Conservation (phyloP, 2,329 filamentous ascomycete species). For the Aspergillus bombycis region DNA sequence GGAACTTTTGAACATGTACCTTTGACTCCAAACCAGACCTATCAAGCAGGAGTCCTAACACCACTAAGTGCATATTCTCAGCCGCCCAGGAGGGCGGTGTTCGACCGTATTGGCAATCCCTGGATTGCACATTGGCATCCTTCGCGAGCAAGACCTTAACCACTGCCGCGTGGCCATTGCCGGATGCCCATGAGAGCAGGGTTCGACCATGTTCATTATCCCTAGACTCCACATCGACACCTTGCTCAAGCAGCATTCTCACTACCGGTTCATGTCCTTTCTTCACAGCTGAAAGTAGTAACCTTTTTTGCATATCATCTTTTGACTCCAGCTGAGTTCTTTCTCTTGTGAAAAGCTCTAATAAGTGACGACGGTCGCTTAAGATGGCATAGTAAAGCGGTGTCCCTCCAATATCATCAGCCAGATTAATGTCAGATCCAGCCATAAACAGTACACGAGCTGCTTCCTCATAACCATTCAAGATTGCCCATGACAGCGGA, state of each 20-base stretch:
- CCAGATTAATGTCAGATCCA: background rate
- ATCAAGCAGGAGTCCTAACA: background rate
- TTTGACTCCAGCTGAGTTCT: background rate
- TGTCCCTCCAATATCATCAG: background rate
- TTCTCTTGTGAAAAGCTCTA: background rate
- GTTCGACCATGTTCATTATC: background rate
- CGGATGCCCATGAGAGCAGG: conserved; percentile 3
- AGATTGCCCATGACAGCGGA: background rate
- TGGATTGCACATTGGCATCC: background rate
- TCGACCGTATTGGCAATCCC: background rate
- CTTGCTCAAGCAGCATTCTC: background rate
- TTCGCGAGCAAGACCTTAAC: background rate
- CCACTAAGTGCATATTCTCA: background rate
- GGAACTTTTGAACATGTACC: too few species aligned
- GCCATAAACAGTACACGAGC: background rate
- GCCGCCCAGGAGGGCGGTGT: conserved; percentile 1
- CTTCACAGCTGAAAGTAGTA: background rate
- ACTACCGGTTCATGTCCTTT: background rate
- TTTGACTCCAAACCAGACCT: too few species aligned
- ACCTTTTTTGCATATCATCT: background rate
- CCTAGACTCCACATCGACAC: background rate
- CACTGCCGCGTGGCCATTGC: background rate
- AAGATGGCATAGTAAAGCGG: conserved; percentile 3
- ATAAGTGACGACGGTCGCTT: background rate
- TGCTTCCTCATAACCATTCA: conserved; percentile 4